phyloP scores from a whole-genome alignment of 164 flowering plant genomes.

The Platanus orientalis region DNA sequence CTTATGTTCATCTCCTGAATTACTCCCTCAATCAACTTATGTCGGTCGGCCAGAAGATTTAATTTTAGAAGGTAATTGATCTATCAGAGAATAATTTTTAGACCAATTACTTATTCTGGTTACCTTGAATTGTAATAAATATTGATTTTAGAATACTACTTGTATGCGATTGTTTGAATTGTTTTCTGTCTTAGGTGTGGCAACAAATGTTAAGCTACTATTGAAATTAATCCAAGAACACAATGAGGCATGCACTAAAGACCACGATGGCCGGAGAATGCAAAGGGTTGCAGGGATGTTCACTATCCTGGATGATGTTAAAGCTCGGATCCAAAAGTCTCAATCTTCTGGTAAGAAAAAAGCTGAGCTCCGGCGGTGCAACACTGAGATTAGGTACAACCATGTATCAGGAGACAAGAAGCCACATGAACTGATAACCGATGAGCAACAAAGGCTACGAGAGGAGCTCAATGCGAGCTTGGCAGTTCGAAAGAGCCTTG shows the following conservation, averaged over 20 bases:
- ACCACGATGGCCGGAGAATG: conserved; percentile 31
- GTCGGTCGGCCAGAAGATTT: conserved; percentile 16
- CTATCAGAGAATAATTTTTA: too few species aligned
- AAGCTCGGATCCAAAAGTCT: conserved; percentile 43
- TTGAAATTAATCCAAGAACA: conserved; percentile 64
- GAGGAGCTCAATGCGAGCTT: conserved; percentile 46
- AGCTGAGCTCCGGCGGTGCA: conserved; percentile 52
- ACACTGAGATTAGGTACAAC: conserved; percentile 38
- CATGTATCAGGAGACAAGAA: conserved; percentile 22
- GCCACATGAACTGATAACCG: conserved; percentile 14
- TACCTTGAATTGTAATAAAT: neutral
- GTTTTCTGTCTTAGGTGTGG: conserved; percentile 35
- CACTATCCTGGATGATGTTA: conserved; percentile 55
- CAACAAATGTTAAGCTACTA: conserved; percentile 49
- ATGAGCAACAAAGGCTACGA: conserved; percentile 48
- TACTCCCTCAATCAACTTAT: conserved; percentile 7
- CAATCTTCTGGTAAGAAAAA: conserved; percentile 25
- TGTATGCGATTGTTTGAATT: neutral
- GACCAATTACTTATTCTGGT: too few species aligned
- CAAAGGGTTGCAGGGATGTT: conserved; percentile 61
- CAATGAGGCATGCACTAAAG: conserved; percentile 37
- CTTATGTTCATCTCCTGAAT: conserved; percentile 28
- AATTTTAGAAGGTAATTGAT: conserved; percentile 28
- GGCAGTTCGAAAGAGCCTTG: conserved; percentile 62
- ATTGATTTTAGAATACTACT: too few species aligned